Evolutionary conservation across 2,329 filamentous ascomycete genomes (phyloP).

Genomic region (Aaosphaeria arxii): DNA sequence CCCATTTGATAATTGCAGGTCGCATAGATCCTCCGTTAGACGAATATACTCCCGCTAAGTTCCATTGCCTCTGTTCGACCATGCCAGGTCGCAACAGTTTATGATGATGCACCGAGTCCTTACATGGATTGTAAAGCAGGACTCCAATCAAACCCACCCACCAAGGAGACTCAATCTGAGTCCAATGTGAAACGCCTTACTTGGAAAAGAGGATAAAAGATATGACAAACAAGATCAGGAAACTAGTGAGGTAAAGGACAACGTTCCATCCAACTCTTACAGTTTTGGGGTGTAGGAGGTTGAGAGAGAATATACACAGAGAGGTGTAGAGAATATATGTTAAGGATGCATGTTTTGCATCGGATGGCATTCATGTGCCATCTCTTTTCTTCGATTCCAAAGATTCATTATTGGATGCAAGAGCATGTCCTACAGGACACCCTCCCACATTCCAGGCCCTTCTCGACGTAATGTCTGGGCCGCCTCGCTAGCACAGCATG

Average conservation of each 20-base stretch:
- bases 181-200: too few relatives aligned
- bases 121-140: too few relatives aligned
- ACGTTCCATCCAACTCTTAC: constrained; percentile 5
- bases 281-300: not conserved
- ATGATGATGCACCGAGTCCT: too few relatives aligned
- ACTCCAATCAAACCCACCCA: too few relatives aligned
- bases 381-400: constrained; percentile 5
- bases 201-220: too few relatives aligned
- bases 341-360: not conserved
- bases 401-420: not conserved
- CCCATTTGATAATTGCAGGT: too few relatives aligned
- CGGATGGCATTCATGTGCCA: constrained; percentile 8
- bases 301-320: constrained; percentile 12
- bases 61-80: too few relatives aligned
- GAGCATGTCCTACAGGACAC: constrained; percentile 47
- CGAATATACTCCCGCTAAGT: too few relatives aligned
- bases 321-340: constrained; percentile 6
- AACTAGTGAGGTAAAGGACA: not conserved
- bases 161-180: too few relatives aligned
- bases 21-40: too few relatives aligned
- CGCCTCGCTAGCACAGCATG: constrained; percentile 64
- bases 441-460: constrained; percentile 67
- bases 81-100: too few relatives aligned
- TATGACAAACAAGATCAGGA: too few relatives aligned
- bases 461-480: constrained; percentile 49